Percentiles rank a stretch among this genome's conserved stretches.
phyloP scores from a whole-genome alignment of 148 eudicot species.

The Rhododendron ovatum region DNA sequence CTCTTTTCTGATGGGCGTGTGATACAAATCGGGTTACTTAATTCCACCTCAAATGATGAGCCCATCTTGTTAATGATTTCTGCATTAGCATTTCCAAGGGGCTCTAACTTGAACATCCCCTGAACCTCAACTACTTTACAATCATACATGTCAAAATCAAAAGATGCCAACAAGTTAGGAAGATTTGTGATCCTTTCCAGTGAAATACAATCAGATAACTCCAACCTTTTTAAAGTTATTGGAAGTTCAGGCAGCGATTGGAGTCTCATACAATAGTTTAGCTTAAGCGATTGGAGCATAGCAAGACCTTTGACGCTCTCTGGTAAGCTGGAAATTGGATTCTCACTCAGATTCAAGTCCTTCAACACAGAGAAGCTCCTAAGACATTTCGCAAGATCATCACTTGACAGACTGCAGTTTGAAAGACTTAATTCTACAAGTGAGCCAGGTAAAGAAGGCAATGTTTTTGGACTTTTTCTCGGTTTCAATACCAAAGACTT shows the following conservation, averaged over 20 bases:
- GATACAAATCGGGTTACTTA: too few relatives aligned
- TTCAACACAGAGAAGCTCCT: neutral
- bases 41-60: neutral
- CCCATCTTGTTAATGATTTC: neutral
- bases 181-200: neutral
- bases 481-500: neutral
- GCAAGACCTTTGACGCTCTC: slow-evolving; percentile 4
- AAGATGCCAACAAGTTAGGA: neutral
- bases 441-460: neutral
- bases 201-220: neutral
- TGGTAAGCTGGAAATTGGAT: slow-evolving; percentile 1
- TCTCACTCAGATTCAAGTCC: neutral
- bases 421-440: neutral
- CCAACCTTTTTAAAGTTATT: neutral
- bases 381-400: neutral
- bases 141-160: neutral
- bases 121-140: neutral
- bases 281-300: neutral
- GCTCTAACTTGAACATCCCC: neutral
- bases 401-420: neutral
- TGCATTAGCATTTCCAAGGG: too few relatives aligned
- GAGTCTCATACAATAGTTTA: neutral
- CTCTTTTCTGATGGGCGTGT: neutral
- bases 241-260: neutral
- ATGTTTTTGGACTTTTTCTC: neutral